Evolutionary conservation across 306 rosid genomes (phyloP).

Genomic region (Prosopis cineraria): DNA sequence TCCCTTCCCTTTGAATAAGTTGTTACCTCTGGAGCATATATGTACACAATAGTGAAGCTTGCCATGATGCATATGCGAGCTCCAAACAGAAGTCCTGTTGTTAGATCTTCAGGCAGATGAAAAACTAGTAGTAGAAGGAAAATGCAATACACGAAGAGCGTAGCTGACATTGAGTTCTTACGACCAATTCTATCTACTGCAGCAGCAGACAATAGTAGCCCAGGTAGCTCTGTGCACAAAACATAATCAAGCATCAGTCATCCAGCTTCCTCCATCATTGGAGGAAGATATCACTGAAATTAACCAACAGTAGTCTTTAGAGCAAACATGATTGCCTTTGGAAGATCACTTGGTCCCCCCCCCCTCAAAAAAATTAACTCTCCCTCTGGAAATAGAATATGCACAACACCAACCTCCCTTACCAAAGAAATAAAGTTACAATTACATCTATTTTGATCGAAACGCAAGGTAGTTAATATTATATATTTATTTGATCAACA

Average conservation of each 20-base stretch:
- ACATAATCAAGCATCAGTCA: conserved; percentile 42
- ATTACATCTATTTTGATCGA: not conserved
- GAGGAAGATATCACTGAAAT: conserved; percentile 22
- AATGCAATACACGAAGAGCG: conserved; percentile 77
- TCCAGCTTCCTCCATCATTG: conserved; percentile 30
- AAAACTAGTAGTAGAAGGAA: conserved; percentile 83
- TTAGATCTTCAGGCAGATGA: conserved; percentile 59
- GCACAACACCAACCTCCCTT: not conserved
- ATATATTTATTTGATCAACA: not conserved
- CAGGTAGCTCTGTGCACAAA: conserved; percentile 82
- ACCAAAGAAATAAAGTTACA: not conserved
- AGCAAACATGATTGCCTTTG: not conserved
- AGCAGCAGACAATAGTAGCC: conserved; percentile 78
- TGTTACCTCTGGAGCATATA: conserved; percentile 98
- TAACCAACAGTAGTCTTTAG: not conserved
- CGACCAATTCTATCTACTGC: conserved; percentile 88
- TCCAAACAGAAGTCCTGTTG: conserved; percentile 84
- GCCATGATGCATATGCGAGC: conserved; percentile 95
- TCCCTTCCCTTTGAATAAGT: conserved; percentile 14
- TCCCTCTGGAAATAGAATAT: not conserved
- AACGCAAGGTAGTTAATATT: too few species aligned
- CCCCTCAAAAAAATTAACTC: not conserved
- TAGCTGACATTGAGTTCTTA: conserved; percentile 80
- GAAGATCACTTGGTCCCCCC: not conserved
- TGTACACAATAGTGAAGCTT: conserved; percentile 80